Evolutionary conservation across 129 eudicot genomes (phyloP), one percentile per base, ranked within the genome.

Genomic region (Artemisia annua): DNA sequence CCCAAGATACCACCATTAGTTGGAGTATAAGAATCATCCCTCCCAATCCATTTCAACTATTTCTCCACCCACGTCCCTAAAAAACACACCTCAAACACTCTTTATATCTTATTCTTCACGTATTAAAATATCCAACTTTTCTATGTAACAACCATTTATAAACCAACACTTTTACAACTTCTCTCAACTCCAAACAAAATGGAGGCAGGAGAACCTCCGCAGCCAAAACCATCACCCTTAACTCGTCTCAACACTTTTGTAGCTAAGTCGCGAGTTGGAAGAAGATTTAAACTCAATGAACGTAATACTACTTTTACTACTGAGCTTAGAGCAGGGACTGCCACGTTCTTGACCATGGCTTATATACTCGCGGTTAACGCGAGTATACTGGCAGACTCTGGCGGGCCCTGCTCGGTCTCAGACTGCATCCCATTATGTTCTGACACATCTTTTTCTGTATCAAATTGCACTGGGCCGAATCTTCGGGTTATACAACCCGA

Each of bases 281-380:
- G 75, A 50, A 77, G 85, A 28, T 94, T 94, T 84, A 94, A 94
- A 63, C 74, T 92, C 72, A n/a, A 48, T 3, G 85, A 92, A 13
- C 85, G 98, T 4, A 71, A 70, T 60, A 85, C 92, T 66, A 85
- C 80, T 61, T 87, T 92, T 85, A 89, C 98, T 58, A 92, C 96
- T 75, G 98, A 92, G 83, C 78, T 92, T 74, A 87, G 95, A 16
- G 98, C 98, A 60, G 96, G 96, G 48, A 92, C 98, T 56, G 85
- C 98, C 46, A 92, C 98, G 11, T 92, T 92, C 83, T 92, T 92
- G 63, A 89, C 98, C 70, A 92, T 92, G 98, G 98, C 98, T 4
- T 92, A 92, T 85, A 87, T 92, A 78, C 77, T 92, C 28, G 96
- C 98, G 19, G 98, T 92, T 69, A 92, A 89, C 91, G 91, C 98